These are phyloP conservation scores for Pseudopediastrum boryanum DNA, from an alignment of 139 green algal species.

Conservation along the genomic window DNA sequence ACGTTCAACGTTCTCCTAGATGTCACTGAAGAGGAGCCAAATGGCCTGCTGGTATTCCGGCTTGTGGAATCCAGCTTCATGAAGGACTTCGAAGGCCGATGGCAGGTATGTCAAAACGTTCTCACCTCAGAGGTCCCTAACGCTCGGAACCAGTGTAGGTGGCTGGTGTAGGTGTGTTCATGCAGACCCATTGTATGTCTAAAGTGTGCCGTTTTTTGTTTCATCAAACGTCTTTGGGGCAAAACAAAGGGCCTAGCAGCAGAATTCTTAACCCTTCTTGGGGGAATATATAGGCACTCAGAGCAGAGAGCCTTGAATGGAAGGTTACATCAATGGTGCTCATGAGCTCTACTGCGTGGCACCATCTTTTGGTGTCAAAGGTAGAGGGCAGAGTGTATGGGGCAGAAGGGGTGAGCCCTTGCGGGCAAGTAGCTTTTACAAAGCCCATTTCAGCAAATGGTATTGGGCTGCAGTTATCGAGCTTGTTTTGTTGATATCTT, in stretches of 20 bases:
- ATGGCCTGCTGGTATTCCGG: constrained; percentile 49
- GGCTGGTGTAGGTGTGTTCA: background rate
- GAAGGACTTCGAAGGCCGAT: constrained; percentile 58
- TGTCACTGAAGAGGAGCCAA: constrained; percentile 41
- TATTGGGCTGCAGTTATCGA: too few species aligned
- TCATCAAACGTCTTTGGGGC: background rate
- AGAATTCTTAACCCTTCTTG: background rate
- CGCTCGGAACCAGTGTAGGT: background rate
- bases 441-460: too few species aligned
- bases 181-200: background rate
- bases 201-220: background rate
- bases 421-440: too few species aligned
- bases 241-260: background rate
- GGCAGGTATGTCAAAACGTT: constrained; percentile 36
- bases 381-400: too few species aligned
- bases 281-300: background rate
- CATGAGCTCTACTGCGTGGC: too few species aligned
- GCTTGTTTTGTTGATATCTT: too few species aligned
- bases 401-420: too few species aligned
- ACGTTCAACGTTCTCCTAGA: constrained; percentile 55
- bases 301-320: background rate
- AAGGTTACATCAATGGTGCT: background rate
- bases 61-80: constrained; percentile 63
- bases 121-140: background rate
- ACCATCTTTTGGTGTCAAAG: too few species aligned